phyloP scores from a whole-genome alignment of 2,329 filamentous ascomycete genomes.

The Podosphaera leucotricha region DNA sequence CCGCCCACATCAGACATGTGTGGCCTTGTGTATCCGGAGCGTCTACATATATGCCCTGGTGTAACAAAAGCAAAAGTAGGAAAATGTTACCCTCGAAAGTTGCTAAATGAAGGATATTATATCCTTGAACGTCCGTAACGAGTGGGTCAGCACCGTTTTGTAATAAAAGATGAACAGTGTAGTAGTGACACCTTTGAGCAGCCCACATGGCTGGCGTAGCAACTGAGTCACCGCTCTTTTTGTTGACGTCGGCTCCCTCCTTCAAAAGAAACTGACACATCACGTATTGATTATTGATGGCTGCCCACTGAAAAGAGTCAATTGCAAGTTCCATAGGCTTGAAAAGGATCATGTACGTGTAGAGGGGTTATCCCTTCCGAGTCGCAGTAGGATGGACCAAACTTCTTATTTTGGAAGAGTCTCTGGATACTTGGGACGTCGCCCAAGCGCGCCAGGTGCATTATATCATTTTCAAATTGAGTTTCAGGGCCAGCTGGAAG shows the following conservation, averaged over 20 bases:
- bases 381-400: constrained; percentile 62
- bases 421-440: constrained; percentile 72
- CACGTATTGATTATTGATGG: constrained; percentile 95
- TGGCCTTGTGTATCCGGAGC: constrained; percentile 75
- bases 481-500: constrained; percentile 7
- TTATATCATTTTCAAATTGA: constrained; percentile 50
- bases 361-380: constrained; percentile 87
- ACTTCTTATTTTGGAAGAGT: constrained; percentile 64
- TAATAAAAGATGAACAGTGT: constrained; percentile 79
- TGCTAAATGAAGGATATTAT: constrained; percentile 91
- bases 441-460: constrained; percentile 80
- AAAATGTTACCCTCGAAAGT: constrained; percentile 94
- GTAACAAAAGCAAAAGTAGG: constrained; percentile 66
- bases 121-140: constrained; percentile 80
- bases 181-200: constrained; percentile 88
- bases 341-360: constrained; percentile 40
- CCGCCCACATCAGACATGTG: constrained; percentile 94
- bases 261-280: constrained; percentile 91
- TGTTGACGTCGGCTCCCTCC: constrained; percentile 60
- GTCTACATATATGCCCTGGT: constrained; percentile 89
- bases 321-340: background rate
- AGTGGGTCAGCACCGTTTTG: constrained; percentile 82
- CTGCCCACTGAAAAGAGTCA: constrained; percentile 51
- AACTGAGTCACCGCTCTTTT: constrained; percentile 82
- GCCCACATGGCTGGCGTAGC: constrained; percentile 94